Evolutionary conservation across 2,329 filamentous ascomycete species (phyloP), one percentile per base, ranked within the genome.

Genomic region (Calonectria montana): DNA sequence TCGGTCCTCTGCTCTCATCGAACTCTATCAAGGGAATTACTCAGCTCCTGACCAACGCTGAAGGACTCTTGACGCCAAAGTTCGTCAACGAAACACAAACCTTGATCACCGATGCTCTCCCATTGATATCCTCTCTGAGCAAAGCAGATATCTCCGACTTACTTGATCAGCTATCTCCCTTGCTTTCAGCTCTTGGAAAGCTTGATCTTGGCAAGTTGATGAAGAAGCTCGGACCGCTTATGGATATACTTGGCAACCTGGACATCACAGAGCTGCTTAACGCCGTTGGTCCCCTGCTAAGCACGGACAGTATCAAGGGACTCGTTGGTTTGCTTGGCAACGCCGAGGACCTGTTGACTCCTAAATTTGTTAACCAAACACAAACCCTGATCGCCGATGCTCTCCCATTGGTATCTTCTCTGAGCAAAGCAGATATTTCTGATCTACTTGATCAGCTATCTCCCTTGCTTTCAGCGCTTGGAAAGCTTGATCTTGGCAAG

Each of bases 241-340:
- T 84, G 5, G 80, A 80, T 21, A 75, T 79, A 13, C 73, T 83
- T 1, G 67, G 74, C 18, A 76, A 82, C 27, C 65, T 84, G 10
- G 81, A 84, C 41, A 75, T 84, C 31, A 77, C 80, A 53, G 77
- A 81, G 15, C 64, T 85, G 1, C 74, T 83, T 21, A 76, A 82
- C 4, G 78, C 81, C 2, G 65, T 85, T 7, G 70, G 74, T 12
- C 84, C 83, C 6, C 71, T 85, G 0, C 77, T 85, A 15, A 82
- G 80, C 0, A 78, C 81, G 1, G 70, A 80, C 8, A 80, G 80
- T 0, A 75, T 85, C 18, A 76, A 79, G 64, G 82, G 81, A 6
- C 76, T 85, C 3, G 76, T 83, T 2, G 81, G 80, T 2, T 76
- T 84, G 0, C 70, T 84, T 1, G 75, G 65, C 10, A 84, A 84